Conservation (phyloP, 495 filamentous ascomycete genomes). For the Neurospora sp. region DNA sequence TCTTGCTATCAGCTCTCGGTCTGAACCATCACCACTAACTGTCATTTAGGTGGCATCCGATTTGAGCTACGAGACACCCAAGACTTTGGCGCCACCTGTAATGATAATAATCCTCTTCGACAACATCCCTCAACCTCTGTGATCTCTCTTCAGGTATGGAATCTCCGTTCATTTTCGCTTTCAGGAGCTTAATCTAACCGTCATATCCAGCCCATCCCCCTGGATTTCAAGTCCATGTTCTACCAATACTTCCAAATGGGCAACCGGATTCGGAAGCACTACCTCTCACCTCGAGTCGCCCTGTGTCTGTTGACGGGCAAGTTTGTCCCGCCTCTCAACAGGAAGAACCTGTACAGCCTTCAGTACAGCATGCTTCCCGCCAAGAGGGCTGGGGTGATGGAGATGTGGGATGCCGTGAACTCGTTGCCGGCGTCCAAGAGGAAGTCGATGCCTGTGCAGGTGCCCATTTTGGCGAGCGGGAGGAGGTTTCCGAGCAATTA, state of each 20-base stretch:
- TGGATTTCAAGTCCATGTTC: slow-evolving; percentile 87
- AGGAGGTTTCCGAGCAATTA: slow-evolving; percentile 13
- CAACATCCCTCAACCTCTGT: slow-evolving; percentile 50
- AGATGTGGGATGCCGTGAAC: slow-evolving; percentile 66
- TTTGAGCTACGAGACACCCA: slow-evolving; percentile 80
- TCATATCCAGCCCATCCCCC: slow-evolving; percentile 62
- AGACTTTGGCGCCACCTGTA: slow-evolving; percentile 26
- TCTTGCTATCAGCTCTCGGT: neutral
- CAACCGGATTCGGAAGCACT: slow-evolving; percentile 86
- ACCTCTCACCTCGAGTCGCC: slow-evolving; percentile 78
- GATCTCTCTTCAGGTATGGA: slow-evolving; percentile 64
- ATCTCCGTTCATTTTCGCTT: neutral
- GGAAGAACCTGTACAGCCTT: slow-evolving; percentile 88
- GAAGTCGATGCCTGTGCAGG: slow-evolving; percentile 10
- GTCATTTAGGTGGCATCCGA: slow-evolving; percentile 60
- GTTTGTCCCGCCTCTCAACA: slow-evolving; percentile 83
- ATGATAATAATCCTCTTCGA: slow-evolving; percentile 21
- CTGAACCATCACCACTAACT: neutral
- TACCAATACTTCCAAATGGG: slow-evolving; percentile 94
- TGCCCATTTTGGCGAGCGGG: slow-evolving; percentile 19
- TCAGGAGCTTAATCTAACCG: neutral
- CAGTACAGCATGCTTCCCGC: slow-evolving; percentile 98
- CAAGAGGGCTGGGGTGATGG: slow-evolving; percentile 61
- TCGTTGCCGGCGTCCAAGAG: slow-evolving; percentile 45
- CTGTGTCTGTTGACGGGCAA: slow-evolving; percentile 79